Conservation (phyloP, 495 filamentous ascomycete species). For the Immersiella caudata region DNA sequence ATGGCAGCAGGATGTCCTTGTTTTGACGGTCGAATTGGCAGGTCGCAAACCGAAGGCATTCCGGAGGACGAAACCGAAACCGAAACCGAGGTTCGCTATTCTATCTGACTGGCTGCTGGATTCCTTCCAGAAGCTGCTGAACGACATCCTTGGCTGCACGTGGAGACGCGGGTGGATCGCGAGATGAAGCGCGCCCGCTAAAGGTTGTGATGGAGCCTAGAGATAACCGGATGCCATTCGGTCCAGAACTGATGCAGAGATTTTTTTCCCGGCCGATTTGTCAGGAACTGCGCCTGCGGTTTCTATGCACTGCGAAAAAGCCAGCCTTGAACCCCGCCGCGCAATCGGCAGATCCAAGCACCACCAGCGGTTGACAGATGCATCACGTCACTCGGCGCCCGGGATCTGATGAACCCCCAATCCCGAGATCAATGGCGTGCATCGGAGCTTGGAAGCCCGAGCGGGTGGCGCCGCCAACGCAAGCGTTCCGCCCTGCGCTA, state of each 20-base stretch:
- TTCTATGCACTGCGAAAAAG: background rate
- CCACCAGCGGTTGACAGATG: constrained; percentile 1
- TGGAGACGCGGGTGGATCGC: background rate
- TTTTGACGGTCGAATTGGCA: background rate
- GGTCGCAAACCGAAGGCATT: background rate
- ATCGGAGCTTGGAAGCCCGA: constrained; percentile 6
- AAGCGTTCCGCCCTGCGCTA: background rate
- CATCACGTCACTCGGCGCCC: background rate
- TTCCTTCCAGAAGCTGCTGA: background rate
- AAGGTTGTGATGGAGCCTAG: background rate
- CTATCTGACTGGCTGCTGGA: background rate
- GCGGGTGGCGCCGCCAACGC: constrained; percentile 8
- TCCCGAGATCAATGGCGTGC: background rate
- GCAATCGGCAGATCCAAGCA: background rate
- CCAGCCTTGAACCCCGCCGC: background rate
- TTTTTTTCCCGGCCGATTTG: background rate
- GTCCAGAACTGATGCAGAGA: background rate
- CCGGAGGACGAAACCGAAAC: constrained; percentile 8
- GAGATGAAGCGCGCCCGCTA: background rate
- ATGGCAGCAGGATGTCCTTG: background rate
- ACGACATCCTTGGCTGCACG: background rate
- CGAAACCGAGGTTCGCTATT: constrained; percentile 5
- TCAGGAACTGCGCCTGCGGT: background rate
- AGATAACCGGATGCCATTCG: background rate
- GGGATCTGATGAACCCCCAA: constrained; percentile 2